Evolutionary conservation across 441 rosid genomes (phyloP).

Genomic region (Pelargonium citronellum): DNA sequence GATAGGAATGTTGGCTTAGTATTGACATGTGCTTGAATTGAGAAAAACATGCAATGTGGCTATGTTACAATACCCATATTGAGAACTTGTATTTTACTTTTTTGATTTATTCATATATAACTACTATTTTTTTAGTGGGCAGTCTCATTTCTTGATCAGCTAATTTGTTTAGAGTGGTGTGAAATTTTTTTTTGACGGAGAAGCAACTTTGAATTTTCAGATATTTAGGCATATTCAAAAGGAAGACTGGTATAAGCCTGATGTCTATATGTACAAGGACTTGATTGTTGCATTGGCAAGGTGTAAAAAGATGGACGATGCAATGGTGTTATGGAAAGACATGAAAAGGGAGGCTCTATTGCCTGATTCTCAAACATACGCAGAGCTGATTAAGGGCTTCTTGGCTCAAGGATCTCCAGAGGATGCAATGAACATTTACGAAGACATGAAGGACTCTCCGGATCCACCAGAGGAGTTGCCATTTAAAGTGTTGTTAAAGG

Average conservation of each 20-base stretch:
- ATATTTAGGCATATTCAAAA: conserved; percentile 62
- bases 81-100: no score
- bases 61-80: not conserved
- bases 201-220: conserved; percentile 36
- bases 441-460: conserved; percentile 90
- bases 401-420: conserved; percentile 81
- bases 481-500: conserved; percentile 78
- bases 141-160: no score
- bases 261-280: conserved; percentile 82
- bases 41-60: not conserved
- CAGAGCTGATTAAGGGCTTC: conserved; percentile 81
- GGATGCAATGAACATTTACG: conserved; percentile 93
- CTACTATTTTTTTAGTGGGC: no score
- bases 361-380: conserved; percentile 85
- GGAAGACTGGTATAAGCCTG: conserved; percentile 85
- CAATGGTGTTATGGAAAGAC: conserved; percentile 68
- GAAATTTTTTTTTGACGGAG: conserved; percentile 1
- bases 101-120: no score
- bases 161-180: no score
- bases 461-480: conserved; percentile 94
- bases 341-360: conserved; percentile 70
- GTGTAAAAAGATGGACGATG: conserved; percentile 70
- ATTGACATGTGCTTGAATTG: not conserved
- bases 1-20: not conserved
- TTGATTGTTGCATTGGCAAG: conserved; percentile 61